Evolutionary conservation across 805 yeast species (phyloP), one percentile per base, ranked within the genome.

Genomic region (Yarrowia bubula): DNA sequence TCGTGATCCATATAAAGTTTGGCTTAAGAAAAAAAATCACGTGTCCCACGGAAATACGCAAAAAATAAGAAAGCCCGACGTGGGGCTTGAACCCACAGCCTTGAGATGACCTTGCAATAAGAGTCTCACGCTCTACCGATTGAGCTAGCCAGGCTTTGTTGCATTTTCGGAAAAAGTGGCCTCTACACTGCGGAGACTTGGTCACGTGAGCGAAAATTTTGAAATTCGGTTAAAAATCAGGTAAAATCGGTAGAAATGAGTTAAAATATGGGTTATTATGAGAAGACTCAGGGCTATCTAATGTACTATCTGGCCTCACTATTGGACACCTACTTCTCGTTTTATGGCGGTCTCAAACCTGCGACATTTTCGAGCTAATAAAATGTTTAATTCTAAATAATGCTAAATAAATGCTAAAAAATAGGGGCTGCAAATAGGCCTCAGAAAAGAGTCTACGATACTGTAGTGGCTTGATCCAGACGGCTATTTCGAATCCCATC

Each of bases 1-100:
- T 15, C 1, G 22, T 18, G 55, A 48, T 48, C 55, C 41, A 8
- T 17, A 15, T 48, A 33, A 14, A 35, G 41, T 51, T 51, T 22
- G 8, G 8, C 10, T n/a, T 31, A 47, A 28, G 15, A 31, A 47
- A 32, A 46, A 47, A 31, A 8, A 6, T 15, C n/a, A 22, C 11
- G 77, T 68, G 35, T 2, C 15, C 3, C 22, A 32, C 17, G 13
- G 9, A 48, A 6, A 11, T n/a, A 8, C 7, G 5, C 18, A 22
- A 18, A 51, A 51, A 55, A 41, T 15, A 6, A n/a, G n/a, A 41
- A 41, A 55, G 61, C 61, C 61, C 61, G 61, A 55, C 61, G 61
- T 55, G 61, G 61, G 61, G 61, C 61, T 55, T 55, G 61, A 55
- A 55, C 61, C 61, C 61, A 55, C 61, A 55, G 61, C 61, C 61